Conservation (phyloP, 345 rosid species). For the Eucalyptus curtisii region DNA sequence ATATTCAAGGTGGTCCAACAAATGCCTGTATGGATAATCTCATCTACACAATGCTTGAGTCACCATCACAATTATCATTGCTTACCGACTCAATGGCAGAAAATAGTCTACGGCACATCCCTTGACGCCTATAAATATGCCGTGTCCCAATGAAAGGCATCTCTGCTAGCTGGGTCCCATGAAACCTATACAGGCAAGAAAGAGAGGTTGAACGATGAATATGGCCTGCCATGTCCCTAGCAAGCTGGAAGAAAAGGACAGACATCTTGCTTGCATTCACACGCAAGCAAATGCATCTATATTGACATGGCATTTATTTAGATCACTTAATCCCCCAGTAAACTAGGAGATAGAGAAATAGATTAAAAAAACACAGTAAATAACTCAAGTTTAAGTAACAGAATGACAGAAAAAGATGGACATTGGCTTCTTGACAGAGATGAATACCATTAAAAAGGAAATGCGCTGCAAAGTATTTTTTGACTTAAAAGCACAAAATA, state of each 20-base stretch:
- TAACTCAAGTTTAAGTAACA: background rate
- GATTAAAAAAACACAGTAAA: background rate
- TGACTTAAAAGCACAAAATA: background rate
- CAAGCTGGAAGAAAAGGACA: background rate
- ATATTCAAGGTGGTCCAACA: background rate
- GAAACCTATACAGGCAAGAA: constrained; percentile 37
- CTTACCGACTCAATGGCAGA: constrained; percentile 63
- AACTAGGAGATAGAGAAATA: background rate
- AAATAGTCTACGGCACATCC: constrained; percentile 86
- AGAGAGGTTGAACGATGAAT: background rate
- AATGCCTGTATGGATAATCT: background rate
- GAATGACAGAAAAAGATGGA: background rate
- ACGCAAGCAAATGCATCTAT: background rate
- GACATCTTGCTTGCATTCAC: background rate
- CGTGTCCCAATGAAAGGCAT: constrained; percentile 97
- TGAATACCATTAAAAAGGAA: background rate
- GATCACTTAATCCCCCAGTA: background rate
- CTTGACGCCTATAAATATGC: constrained; percentile 69
- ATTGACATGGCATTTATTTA: background rate
- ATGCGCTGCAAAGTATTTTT: background rate
- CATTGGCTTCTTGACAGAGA: background rate
- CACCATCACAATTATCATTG: background rate
- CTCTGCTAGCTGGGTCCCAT: constrained; percentile 70
- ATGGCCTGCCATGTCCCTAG: background rate
- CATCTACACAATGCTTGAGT: background rate